A percentile compares a stretch with the other conserved stretches of the same genome.
phyloP scores from a whole-genome alignment of 2,329 filamentous ascomycete species.

The Alternaria alternata region DNA sequence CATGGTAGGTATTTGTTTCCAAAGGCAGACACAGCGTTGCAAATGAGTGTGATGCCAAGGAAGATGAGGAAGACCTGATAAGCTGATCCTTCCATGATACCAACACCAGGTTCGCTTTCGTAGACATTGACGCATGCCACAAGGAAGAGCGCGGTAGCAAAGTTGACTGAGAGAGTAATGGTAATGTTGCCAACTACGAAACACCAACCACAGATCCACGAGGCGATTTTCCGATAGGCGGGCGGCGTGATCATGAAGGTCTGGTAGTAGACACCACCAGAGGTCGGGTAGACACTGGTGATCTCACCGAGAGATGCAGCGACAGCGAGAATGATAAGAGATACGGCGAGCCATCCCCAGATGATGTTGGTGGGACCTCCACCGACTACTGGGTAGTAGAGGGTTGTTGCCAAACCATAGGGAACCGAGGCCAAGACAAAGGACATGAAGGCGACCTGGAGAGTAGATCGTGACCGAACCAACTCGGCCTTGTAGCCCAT shows the following conservation, averaged over 20 bases:
- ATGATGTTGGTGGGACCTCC: slow-evolving; percentile 75
- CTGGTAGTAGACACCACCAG: slow-evolving; percentile 81
- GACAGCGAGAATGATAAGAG: slow-evolving; percentile 73
- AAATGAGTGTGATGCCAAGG: slow-evolving; percentile 58
- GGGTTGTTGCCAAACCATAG: slow-evolving; percentile 75
- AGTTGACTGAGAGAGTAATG: slow-evolving; percentile 84
- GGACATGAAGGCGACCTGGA: slow-evolving; percentile 77
- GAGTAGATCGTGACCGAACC: slow-evolving; percentile 69
- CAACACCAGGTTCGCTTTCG: slow-evolving; percentile 55
- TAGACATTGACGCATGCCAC: slow-evolving; percentile 66
- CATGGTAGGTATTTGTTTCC: slow-evolving; percentile 63
- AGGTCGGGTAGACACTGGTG: slow-evolving; percentile 78
- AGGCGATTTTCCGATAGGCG: slow-evolving; percentile 67
- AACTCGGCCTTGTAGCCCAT: slow-evolving; percentile 74
- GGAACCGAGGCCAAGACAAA: slow-evolving; percentile 79
- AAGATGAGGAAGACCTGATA: slow-evolving; percentile 61
- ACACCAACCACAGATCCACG: slow-evolving; percentile 78
- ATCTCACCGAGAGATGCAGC: slow-evolving; percentile 76
- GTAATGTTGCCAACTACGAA: slow-evolving; percentile 83
- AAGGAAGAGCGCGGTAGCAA: slow-evolving; percentile 68
- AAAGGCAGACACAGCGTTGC: slow-evolving; percentile 61
- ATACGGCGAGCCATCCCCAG: slow-evolving; percentile 75
- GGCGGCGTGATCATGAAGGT: slow-evolving; percentile 75
- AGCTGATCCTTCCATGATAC: slow-evolving; percentile 54
- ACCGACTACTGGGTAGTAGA: slow-evolving; percentile 71